phyloP scores from a whole-genome alignment of 108 stramenopile genomes.

The Nitzschia palea region DNA sequence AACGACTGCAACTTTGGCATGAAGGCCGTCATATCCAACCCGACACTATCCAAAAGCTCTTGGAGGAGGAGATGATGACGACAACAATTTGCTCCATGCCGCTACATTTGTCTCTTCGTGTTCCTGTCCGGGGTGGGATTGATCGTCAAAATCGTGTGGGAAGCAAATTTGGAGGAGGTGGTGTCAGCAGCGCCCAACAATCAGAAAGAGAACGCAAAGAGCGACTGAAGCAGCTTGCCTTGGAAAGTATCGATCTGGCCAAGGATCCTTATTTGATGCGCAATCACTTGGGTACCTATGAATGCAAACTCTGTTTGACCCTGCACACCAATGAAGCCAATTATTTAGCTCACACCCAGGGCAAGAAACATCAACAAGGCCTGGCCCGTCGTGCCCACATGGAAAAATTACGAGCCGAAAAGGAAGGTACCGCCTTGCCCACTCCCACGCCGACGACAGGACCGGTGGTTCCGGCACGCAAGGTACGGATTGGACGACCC shows the following conservation, averaged over 20 bases:
- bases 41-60: background rate
- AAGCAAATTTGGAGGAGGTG: slow-evolving; percentile 97
- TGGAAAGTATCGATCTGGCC: slow-evolving; percentile 98
- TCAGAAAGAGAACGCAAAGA: slow-evolving; percentile 97
- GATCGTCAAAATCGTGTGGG: slow-evolving; percentile 98
- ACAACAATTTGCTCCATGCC: background rate
- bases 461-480: slow-evolving; percentile 4
- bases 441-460: slow-evolving; percentile 57
- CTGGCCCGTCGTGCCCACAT: slow-evolving; percentile 86
- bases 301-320: slow-evolving; percentile 98
- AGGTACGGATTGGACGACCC: slow-evolving; percentile 95
- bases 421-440: slow-evolving; percentile 64
- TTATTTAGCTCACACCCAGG: slow-evolving; percentile 99
- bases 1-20: slow-evolving; percentile 11
- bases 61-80: background rate
- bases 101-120: slow-evolving; percentile 13
- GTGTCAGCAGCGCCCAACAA: slow-evolving; percentile 85
- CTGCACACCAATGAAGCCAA: slow-evolving; percentile 98
- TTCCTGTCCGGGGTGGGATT: slow-evolving; percentile 56
- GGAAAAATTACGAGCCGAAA: slow-evolving; percentile 71
- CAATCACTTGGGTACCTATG: slow-evolving; percentile 98
- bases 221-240: slow-evolving; percentile 91
- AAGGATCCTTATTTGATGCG: slow-evolving; percentile 99
- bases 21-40: slow-evolving; percentile 2
- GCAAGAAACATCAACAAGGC: slow-evolving; percentile 97